Base-by-base conservation (phyloP, 2,329 filamentous ascomycete species). In the Colletotrichum agaves region DNA sequence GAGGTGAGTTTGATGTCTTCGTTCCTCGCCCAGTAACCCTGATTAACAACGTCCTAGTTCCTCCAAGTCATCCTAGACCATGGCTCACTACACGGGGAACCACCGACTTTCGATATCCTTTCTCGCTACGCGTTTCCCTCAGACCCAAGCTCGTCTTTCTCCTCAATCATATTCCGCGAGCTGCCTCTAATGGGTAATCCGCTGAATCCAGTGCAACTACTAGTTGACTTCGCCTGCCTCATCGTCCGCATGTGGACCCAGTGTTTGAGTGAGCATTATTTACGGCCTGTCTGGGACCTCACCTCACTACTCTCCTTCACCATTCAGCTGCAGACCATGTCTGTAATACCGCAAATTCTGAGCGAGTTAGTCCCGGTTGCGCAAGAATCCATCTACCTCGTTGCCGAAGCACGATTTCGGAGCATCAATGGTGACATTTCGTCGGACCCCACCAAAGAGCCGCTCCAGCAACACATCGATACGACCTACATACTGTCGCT, bases 171-270 rank as follows among this genome's bases (percentile, higher is more conserved):
- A 33, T 86, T 93, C 60, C 88, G 92, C 70, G 86, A 85, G 49
- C 78, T 95, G n/a, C 87, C 90, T 0, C 75, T 82, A 5, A 83
- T 89, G 69, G 86, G 86, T 58, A 82, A 78, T 52, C 80, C 76
- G 61, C 80, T 74, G 60, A 83, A 80, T 67, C 86, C 80, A 55
- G 82, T 80, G 78, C 87, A 79, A 74, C 81, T 92, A 3, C 85
- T 91, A 1, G 80, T 90, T 10, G 87, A 89, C 67, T 89, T 94
- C 70, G 88, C 88, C 57, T 82, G 87, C 55, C 80, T 89, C 33
- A 78, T 94, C 19, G 83, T 93, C 56, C 82, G 85, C 15, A 77
- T 95, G 13, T 95, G 93, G 92, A 83, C 83, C 15, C 84, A 83
- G 19, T 94, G 92, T 74, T 79, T 90, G 6, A 81, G 85, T 11